These are phyloP conservation scores for Picea glauca DNA, from an alignment of 75 land plant genomes.

Conservation along the genomic window DNA sequence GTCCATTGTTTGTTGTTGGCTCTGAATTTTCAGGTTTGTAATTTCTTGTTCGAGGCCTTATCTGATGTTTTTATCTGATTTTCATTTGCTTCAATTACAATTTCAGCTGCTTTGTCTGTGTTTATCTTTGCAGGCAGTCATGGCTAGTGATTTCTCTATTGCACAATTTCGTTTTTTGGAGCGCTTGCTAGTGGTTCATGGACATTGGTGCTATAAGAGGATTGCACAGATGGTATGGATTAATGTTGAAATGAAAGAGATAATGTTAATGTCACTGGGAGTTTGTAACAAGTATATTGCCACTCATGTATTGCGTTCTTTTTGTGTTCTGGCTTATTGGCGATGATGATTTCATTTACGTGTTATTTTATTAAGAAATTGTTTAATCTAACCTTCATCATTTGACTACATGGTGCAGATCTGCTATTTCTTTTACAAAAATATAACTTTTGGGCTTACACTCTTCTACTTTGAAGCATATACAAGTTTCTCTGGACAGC, in stretches of 20 bases:
- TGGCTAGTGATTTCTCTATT: constrained; percentile 94
- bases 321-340: constrained; percentile 1
- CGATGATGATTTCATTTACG: background rate
- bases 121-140: constrained; percentile 67
- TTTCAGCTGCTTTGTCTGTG: background rate
- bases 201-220: constrained; percentile 96
- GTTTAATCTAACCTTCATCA: background rate
- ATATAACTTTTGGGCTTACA: constrained; percentile 86
- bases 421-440: constrained; percentile 87
- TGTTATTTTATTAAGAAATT: background rate
- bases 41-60: background rate
- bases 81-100: background rate
- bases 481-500: constrained; percentile 70
- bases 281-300: background rate
- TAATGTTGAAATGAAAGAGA: background rate
- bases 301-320: background rate
- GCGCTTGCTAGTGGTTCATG: constrained; percentile 83
- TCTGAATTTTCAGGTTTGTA: background rate
- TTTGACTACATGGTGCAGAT: constrained; percentile 42
- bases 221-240: constrained; percentile 74
- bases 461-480: constrained; percentile 78
- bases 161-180: constrained; percentile 85
- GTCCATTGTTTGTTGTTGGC: background rate
- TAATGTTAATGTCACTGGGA: background rate
- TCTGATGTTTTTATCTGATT: background rate